These are phyloP conservation scores for Russula lepida DNA, from an alignment of 768 basidiomycete species.

Conservation along the genomic window DNA sequence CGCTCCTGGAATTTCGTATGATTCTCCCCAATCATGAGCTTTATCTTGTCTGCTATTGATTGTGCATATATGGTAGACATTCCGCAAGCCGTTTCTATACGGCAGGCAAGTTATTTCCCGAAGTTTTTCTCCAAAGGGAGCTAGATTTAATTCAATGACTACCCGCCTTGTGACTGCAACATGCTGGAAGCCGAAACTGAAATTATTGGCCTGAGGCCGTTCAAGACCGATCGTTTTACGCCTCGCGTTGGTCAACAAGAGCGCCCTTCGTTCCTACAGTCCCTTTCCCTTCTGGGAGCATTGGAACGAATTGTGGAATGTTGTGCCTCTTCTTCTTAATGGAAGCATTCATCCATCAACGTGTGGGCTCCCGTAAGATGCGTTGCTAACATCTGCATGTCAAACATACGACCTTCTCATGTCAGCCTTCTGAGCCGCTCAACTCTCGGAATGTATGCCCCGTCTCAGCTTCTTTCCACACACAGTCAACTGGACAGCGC, in stretches of 20 bases:
- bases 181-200: background rate
- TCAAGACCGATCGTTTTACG: constrained; percentile 6
- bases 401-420: background rate
- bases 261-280: background rate
- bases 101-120: background rate
- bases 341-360: background rate
- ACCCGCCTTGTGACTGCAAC: background rate
- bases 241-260: background rate
- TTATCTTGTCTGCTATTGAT: background rate
- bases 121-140: background rate
- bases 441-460: background rate
- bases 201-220: background rate
- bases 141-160: background rate
- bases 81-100: background rate
- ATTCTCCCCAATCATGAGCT: background rate
- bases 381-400: background rate
- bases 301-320: background rate
- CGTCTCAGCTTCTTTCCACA: background rate
- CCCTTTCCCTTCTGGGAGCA: background rate
- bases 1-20: background rate
- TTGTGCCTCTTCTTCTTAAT: background rate
- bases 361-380: background rate
- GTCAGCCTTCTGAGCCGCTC: background rate
- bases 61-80: background rate
- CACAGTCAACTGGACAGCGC: background rate